A percentile compares a stretch with the other conserved stretches of the same genome.
Evolutionary conservation across 768 basidiomycete species (phyloP).

Genomic region (Psilocybe tampanensis): DNA sequence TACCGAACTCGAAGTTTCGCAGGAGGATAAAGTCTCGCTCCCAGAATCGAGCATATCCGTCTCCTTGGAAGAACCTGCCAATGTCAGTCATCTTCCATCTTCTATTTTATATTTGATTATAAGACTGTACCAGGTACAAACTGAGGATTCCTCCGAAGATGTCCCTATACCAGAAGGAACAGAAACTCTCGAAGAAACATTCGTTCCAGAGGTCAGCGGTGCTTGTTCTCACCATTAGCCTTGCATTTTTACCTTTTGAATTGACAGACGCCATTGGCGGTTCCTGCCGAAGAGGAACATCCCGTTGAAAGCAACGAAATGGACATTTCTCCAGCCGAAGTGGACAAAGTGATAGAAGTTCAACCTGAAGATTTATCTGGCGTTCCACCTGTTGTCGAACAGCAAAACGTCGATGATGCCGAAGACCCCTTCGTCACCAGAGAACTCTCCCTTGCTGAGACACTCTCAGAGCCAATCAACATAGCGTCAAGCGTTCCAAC

Average conservation of each 20-base stretch:
- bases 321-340: background rate
- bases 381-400: background rate
- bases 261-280: background rate
- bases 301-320: background rate
- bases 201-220: background rate
- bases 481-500: constrained; percentile 11
- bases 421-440: background rate
- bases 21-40: no score
- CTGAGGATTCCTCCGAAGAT: no score
- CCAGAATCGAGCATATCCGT: no score
- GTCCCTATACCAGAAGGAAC: background rate
- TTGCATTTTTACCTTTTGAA: background rate
- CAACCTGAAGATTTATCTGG: background rate
- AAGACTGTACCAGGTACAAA: no score
- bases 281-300: background rate
- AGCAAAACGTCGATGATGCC: background rate
- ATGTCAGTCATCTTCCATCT: background rate
- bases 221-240: background rate
- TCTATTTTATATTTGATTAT: no score
- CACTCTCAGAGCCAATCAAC: background rate
- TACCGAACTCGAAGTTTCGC: no score
- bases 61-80: background rate
- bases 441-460: background rate
- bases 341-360: background rate
- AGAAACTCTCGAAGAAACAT: background rate